Base-by-base conservation (phyloP, 1,139 yeast species). In the Saccharomyces hybrid region DNA sequence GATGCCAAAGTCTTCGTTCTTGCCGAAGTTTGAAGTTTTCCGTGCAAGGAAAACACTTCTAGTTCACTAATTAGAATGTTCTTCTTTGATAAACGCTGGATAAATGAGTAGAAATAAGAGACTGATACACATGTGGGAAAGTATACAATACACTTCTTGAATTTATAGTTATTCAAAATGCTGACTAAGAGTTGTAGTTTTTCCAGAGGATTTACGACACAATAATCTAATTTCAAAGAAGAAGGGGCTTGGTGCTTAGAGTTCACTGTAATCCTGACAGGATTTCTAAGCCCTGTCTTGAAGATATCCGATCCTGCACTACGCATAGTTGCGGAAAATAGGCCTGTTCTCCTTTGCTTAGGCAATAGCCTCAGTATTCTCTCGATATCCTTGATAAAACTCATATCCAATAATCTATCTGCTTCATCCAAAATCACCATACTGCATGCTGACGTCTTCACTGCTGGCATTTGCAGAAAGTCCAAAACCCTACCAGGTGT, bases 401-500 rank as follows among this genome's bases (percentile, higher is more conserved):
- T 88, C 46, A 83, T 70, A 69, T 91, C 98, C 46, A 93, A 75
- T 50, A 93, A 75, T 61, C 89, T 81, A 67, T 93, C 99, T 2
- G 98, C 99, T 71, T 93, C 99, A 70, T 93, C 99, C 52, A 93
- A 72, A 7, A 95, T 84, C 20, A 86, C 79, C 48, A 87, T 80
- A 62, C 89, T 96, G 52, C 90, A 78, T 3, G 85, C 77, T 11
- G 71, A 72, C 0, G 85, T 77, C 60, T 81, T 80, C 1, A 85
- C 81, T 32, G 72, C 71, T 8, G 76, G 67, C 2, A 74, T 63
- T 31, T 71, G 69, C 38, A 93, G 67, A 62, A 95, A 84, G 59
- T 93, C 97, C 26, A 86, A 70, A 46, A 89, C 69, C 65, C 99
- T 79, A 3, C 99, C 99, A 0, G 99, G 99, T 0, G 99, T 93